Base-by-base conservation (phyloP, 2,329 filamentous ascomycete genomes). In the Apiospora hydei region DNA sequence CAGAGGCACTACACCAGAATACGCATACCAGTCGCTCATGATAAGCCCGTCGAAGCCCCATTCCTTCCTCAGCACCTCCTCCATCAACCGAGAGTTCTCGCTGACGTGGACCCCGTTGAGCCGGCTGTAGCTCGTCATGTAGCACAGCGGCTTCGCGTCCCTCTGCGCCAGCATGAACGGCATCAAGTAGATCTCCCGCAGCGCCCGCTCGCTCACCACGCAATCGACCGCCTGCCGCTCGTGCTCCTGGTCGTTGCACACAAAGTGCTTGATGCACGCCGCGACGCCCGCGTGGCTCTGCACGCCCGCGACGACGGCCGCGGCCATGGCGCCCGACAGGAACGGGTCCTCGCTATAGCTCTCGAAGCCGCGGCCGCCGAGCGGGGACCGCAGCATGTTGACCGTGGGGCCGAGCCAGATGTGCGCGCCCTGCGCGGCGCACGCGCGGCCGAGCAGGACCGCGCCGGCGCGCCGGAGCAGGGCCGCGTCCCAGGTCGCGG, bases 371-470 rank as follows among this genome's bases (percentile, higher is more conserved):
- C 88, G 85, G 16, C 88, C 88, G 30, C 88, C 88, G 2, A 90
- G 84, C n/a, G 88, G 89, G 4, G 85, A 86, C 67, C 88, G 85
- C 76, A 89, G 88, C 83, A 90, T 90, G 77, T 90, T 90, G 77
- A 91, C 89, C n/a, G 89, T 91, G 4, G 90, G 90, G 0, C 89
- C 89, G 0, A 91, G 83, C 71, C 89, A 86, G n/a, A 84, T 84
- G 77, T 90, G 88, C 3, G 87, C 88, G 51, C 87, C 88, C 79
- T 90, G 89, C 0, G 85, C 84, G 67, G 87, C 84, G 46, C 87
- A 84, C 75, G 89, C 88, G 66, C 85, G 82, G 3, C 84, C 87
- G 26, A 30, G 26, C 82, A 90, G 87, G 69, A 83, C 83, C 73
- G 78, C 80, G 49, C 88, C 88, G 18, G 85, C 84, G 75, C 85